These are phyloP conservation scores for Cyberlindnera lachancei DNA, from an alignment of 805 yeast genomes.

Conservation along the genomic window DNA sequence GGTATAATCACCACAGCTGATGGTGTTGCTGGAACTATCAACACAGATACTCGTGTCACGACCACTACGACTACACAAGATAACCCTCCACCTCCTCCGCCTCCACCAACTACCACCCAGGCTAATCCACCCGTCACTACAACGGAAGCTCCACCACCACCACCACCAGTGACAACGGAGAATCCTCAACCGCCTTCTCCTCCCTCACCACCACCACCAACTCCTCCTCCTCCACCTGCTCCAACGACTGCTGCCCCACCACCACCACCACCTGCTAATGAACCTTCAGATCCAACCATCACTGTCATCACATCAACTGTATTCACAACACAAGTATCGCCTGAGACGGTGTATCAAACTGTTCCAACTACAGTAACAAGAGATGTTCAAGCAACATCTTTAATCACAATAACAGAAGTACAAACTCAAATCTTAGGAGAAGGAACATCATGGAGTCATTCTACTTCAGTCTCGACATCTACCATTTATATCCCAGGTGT, in stretches of 20 bases:
- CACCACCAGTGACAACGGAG: no score
- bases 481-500: constrained; percentile 9
- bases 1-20: constrained; percentile 15
- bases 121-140: no score
- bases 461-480: constrained; percentile 7
- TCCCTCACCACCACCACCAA: no score
- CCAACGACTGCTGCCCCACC: no score
- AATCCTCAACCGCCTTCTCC: no score
- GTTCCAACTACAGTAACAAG: constrained; percentile 5
- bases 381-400: constrained; percentile 3
- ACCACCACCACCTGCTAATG: no score
- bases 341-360: constrained; percentile 1
- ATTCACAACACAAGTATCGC: constrained; percentile 1
- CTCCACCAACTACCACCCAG: no score
- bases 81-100: no score
- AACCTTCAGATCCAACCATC: no score
- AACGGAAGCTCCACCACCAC: no score
- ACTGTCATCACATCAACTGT: no score
- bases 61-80: constrained; percentile 6
- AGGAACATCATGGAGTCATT: constrained; percentile 3
- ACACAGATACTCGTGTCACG: constrained; percentile 12
- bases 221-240: no score
- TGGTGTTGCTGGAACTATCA: constrained; percentile 11
- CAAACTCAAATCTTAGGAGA: constrained; percentile 3
- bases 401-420: constrained; percentile 2